Percentiles rank a stretch among this genome's conserved stretches.
Evolutionary conservation across 2,329 filamentous ascomycete genomes (phyloP).

Genomic region (Paraconiothyrium brasiliense): DNA sequence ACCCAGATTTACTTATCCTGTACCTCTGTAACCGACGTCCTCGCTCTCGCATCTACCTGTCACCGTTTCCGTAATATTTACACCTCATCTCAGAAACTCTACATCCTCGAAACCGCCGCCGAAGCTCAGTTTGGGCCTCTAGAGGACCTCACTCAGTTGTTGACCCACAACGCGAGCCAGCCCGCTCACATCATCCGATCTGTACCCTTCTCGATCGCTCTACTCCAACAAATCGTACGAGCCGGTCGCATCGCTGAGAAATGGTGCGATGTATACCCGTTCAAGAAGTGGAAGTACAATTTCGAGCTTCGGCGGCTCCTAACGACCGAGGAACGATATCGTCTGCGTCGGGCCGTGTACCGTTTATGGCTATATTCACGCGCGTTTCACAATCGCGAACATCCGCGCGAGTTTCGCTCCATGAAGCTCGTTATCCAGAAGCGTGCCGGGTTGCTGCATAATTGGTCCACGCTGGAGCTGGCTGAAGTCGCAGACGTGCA

Average conservation of each 20-base stretch:
- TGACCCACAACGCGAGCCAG: constrained; percentile 69
- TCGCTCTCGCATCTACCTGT: constrained; percentile 64
- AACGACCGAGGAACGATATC: constrained; percentile 58
- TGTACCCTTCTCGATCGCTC: constrained; percentile 63
- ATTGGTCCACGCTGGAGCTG: constrained; percentile 65
- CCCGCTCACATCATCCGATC: constrained; percentile 63
- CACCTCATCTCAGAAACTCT: constrained; percentile 62
- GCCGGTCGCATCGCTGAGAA: constrained; percentile 64
- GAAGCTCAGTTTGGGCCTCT: constrained; percentile 67
- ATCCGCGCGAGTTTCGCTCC: constrained; percentile 61
- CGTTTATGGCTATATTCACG: constrained; percentile 68
- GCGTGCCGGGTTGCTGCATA: constrained; percentile 66
- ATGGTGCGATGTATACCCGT: constrained; percentile 69
- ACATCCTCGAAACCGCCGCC: constrained; percentile 63
- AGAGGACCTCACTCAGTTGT: constrained; percentile 66
- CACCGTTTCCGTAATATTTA: constrained; percentile 64
- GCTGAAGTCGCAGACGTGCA: constrained; percentile 69
- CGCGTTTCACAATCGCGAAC: constrained; percentile 65
- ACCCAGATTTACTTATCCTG: constrained; percentile 65
- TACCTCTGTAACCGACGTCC: constrained; percentile 61
- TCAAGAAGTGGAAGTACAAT: constrained; percentile 70
- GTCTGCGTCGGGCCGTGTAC: constrained; percentile 66
- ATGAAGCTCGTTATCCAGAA: constrained; percentile 58
- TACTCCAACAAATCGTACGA: constrained; percentile 65
- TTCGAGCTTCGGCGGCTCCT: constrained; percentile 65